Base-by-base conservation (phyloP, 345 rosid genomes). In the Eucalyptus albens region DNA sequence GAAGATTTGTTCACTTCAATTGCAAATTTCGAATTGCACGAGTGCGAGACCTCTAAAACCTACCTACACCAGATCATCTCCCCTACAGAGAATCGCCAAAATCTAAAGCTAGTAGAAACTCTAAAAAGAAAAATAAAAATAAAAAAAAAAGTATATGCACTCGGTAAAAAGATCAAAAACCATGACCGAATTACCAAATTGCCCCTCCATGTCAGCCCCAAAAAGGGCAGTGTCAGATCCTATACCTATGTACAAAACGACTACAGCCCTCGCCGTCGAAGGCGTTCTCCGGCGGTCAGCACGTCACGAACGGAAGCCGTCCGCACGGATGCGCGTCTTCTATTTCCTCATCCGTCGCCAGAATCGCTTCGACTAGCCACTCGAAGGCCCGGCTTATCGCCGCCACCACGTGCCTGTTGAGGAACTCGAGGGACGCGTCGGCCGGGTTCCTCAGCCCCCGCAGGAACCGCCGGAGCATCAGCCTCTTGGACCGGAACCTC, bases 71-170 rank as follows among this genome's bases (percentile, higher is more conserved):
- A 72, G 44, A 33, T 33, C 44, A 72, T 11, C 13, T 33, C 82
- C 40, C 82, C 45, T 33, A 17, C 6, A 37, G 44, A 37, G 44
- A 72, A 33, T 72, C 47, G 2, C 83, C 83, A 77, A 77, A 77
- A 77, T 21, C 45, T 77, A 77, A 21, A 77, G 9, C 83, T 40
- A 6, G 27, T 22, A 60, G 31, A 29, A 40, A 40, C 83, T 40
- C 7, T 6, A 11, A 40, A 40, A 77, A 5, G 0, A 14, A 8
- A 72, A 17, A 33, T 0, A 69, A 9, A 37, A n/a, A n/a, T n/a
- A n/a, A 10, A 1, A 19, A 11, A 37, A 11, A 11, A 37, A 22
- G 27, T 77, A 77, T 21, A 37, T 77, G 47, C 83, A 77, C 47
- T 77, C 9, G 3, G 29, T 21, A 40, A 40, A 42, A 77, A 77